These are phyloP conservation scores for Chrysanthemum seticuspe DNA, from an alignment of 129 eudicot species.

Conservation along the genomic window DNA sequence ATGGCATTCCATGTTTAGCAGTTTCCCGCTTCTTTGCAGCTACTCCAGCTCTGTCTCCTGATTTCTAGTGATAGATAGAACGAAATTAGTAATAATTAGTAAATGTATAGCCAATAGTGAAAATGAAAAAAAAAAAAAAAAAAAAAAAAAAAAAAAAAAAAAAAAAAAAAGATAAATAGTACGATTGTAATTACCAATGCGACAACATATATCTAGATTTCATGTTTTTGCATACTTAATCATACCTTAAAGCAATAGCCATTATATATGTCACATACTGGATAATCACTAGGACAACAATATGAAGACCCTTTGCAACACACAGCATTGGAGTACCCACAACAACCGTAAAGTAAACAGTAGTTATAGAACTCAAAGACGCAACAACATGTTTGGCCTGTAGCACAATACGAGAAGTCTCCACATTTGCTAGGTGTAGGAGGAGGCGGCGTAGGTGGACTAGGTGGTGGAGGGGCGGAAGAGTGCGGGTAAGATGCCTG, in stretches of 20 bases:
- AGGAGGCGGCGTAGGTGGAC: slow-evolving; percentile 39
- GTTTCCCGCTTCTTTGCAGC: slow-evolving; percentile 43
- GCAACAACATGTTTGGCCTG: slow-evolving; percentile 60
- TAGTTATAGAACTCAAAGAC: slow-evolving; percentile 37
- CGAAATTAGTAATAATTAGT: neutral
- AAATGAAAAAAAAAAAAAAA: too few relatives aligned
- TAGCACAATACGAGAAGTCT: slow-evolving; percentile 40
- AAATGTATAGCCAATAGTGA: too few relatives aligned
- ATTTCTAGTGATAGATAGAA: neutral
- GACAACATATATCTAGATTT: too few relatives aligned
- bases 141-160: too few relatives aligned
- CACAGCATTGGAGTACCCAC: slow-evolving; percentile 48
- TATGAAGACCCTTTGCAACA: slow-evolving; percentile 48
- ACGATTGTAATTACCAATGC: too few relatives aligned
- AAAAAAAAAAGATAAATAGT: too few relatives aligned
- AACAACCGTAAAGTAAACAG: slow-evolving; percentile 56
- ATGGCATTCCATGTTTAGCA: slow-evolving; percentile 54
- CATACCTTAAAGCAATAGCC: slow-evolving; percentile 60
- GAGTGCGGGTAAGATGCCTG: slow-evolving; percentile 51
- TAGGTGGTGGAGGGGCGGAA: slow-evolving; percentile 29
- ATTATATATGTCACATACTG: slow-evolving; percentile 47
- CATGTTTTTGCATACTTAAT: neutral
- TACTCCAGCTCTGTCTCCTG: slow-evolving; percentile 46
- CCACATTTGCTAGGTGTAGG: slow-evolving; percentile 57
- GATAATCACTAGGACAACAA: slow-evolving; percentile 68